Percentiles rank a stretch among this genome's conserved stretches.
phyloP scores from a whole-genome alignment of 192 early-diverging fungal genomes.

The Entomortierella beljakovae region DNA sequence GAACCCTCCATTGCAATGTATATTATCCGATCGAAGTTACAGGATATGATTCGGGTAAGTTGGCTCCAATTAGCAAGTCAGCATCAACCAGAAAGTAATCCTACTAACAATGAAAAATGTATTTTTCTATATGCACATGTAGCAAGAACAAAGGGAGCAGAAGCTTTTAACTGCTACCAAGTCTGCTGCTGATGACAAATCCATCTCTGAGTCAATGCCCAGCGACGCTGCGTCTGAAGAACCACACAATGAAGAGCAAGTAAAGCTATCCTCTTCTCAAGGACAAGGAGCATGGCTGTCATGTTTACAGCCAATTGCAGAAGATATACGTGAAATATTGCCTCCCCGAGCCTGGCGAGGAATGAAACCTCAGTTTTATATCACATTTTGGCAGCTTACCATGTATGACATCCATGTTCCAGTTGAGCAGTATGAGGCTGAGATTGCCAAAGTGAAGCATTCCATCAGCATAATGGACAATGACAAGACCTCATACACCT shows the following conservation, averaged over 20 bases:
- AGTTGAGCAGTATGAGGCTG: slow-evolving; percentile 66
- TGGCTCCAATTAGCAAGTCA: too few relatives aligned
- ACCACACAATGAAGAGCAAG: not conserved
- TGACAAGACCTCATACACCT: slow-evolving; percentile 6
- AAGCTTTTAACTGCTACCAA: not conserved
- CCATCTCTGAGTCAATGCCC: not conserved
- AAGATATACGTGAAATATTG: slow-evolving; percentile 48
- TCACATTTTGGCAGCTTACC: slow-evolving; percentile 82
- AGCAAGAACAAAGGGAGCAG: slow-evolving; percentile 8
- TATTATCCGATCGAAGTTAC: slow-evolving; percentile 70
- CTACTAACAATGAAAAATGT: too few relatives aligned
- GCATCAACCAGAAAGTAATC: too few relatives aligned
- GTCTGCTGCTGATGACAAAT: not conserved
- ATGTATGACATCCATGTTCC: slow-evolving; percentile 83
- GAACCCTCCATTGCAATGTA: slow-evolving; percentile 73
- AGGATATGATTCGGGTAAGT: slow-evolving; percentile 32
- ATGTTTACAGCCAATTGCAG: slow-evolving; percentile 23
- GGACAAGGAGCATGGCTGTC: slow-evolving; percentile 51
- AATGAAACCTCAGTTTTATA: slow-evolving; percentile 75
- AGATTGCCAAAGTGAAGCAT: slow-evolving; percentile 64
- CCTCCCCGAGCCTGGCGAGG: slow-evolving; percentile 57
- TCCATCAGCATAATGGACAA: slow-evolving; percentile 24
- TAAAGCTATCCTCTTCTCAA: not conserved
- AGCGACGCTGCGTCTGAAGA: not conserved
- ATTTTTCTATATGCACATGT: too few relatives aligned